These are phyloP conservation scores for Inga leiocalycina DNA, from an alignment of 306 rosid species.

Conservation along the genomic window DNA sequence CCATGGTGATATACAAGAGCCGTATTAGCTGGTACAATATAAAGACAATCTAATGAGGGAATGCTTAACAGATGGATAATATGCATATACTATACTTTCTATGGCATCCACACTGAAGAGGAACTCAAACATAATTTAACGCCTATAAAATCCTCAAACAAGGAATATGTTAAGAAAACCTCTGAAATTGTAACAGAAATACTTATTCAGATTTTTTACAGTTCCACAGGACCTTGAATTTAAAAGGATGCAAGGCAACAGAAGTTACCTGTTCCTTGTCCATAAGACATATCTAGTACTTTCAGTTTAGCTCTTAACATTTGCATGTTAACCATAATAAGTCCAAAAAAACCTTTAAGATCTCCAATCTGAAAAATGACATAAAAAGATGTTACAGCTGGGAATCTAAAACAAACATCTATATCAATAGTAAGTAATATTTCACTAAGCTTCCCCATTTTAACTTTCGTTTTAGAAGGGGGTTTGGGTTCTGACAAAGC, in stretches of 20 bases:
- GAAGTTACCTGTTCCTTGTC: slow-evolving; percentile 72
- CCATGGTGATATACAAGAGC: slow-evolving; percentile 93
- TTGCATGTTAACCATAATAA: slow-evolving; percentile 78
- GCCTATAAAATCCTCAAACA: slow-evolving; percentile 12
- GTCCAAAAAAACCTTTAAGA: slow-evolving; percentile 82
- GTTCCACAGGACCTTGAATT: slow-evolving; percentile 16
- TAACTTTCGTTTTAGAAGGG: slow-evolving; percentile 1
- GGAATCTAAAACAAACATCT: slow-evolving; percentile 30
- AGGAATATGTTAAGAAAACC: slow-evolving; percentile 2
- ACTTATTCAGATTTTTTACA: slow-evolving; percentile 8
- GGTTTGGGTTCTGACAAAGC: neutral
- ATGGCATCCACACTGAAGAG: neutral
- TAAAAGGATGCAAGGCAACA: slow-evolving; percentile 6
- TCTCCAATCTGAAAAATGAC: slow-evolving; percentile 76
- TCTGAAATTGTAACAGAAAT: neutral
- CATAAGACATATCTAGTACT: slow-evolving; percentile 76
- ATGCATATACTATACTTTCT: neutral
- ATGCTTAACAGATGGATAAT: neutral
- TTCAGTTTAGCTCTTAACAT: slow-evolving; percentile 76
- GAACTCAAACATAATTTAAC: slow-evolving; percentile 3
- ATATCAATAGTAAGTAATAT: neutral
- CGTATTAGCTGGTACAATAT: slow-evolving; percentile 67
- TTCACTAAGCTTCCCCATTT: slow-evolving; percentile 22
- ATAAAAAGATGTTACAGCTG: slow-evolving; percentile 13
- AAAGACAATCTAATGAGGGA: slow-evolving; percentile 10